Percentiles rank a stretch among this genome's conserved stretches.
phyloP scores from a whole-genome alignment of 2,329 filamentous ascomycete genomes.

The Fusarium redolens region DNA sequence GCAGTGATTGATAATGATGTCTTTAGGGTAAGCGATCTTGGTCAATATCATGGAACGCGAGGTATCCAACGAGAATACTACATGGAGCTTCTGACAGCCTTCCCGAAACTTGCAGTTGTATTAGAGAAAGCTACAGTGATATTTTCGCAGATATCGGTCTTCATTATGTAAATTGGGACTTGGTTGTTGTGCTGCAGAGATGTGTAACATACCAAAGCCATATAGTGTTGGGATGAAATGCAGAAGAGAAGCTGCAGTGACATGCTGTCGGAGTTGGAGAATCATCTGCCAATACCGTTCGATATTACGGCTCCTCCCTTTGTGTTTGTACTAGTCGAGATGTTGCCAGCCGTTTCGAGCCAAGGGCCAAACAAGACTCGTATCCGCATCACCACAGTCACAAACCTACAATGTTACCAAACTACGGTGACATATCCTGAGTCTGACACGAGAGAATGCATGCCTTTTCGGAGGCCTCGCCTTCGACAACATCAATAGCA shows the following conservation, averaged over 20 bases:
- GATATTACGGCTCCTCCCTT: background rate
- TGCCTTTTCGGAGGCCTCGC: background rate
- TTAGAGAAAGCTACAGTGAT: background rate
- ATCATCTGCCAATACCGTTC: background rate
- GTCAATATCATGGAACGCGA: background rate
- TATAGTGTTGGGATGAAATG: background rate
- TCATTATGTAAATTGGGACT: background rate
- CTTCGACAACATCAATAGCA: background rate
- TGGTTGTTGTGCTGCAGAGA: background rate
- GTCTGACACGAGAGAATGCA: background rate
- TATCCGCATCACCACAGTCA: background rate
- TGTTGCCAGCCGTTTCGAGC: background rate
- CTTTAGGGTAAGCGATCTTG: constrained; percentile 9
- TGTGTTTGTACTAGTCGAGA: background rate
- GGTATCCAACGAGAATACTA: background rate
- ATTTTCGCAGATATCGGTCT: background rate
- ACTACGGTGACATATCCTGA: background rate
- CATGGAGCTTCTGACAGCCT: background rate
- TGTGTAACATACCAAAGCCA: background rate
- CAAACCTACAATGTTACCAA: background rate
- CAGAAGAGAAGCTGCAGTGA: background rate
- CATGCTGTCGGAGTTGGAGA: background rate
- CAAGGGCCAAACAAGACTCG: background rate
- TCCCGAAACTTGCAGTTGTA: background rate
- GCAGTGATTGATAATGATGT: background rate